Evolutionary conservation across 495 filamentous ascomycete genomes (phyloP), one percentile per base, ranked within the genome.

Genomic region (Xylaria acuta): DNA sequence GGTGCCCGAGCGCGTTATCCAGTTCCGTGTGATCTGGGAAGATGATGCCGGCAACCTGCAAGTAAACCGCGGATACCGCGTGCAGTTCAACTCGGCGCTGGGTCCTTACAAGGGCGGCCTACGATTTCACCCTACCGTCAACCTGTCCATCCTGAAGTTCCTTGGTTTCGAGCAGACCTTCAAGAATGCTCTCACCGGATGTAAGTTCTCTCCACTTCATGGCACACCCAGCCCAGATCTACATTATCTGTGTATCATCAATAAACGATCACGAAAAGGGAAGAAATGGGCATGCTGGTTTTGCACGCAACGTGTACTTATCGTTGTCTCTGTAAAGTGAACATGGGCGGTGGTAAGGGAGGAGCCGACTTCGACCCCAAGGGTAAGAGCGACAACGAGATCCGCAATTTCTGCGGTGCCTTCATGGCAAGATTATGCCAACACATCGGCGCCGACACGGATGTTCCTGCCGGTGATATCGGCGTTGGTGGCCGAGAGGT

Each of bases 341-440:
- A 90, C 88, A 98, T 99, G 90, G 96, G 96, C 73, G 96, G 96
- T 86, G 96, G 93, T 77, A 99, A 99, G 88, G 96, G 96, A 85
- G 96, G 96, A 76, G 92, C 96, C 81, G 96, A 99, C 88, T 99
- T 99, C 83, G 94, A 99, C 86, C 96, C 96, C 81, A 99, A 99
- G 89, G 95, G 94, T 87, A 99, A 98, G 89, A 91, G 90, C 68
- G 95, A 99, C 83, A 92, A 89, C 80, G 96, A 99, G 88, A 98
- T 99, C 86, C 93, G 96, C 74, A 93, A 93, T 75, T 99, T 99
- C 91, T 99, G 96, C 86, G 90, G 92, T 53, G 84, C 94, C 71
- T 99, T 98, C 88, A 98, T 99, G 96, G 90, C 91, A 70, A 92
- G 97, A 86, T 90, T 99, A 49, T 91, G 86, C 87, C 92, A 92